A percentile compares a stretch with the other conserved stretches of the same genome.
These are phyloP conservation scores for Rhynchosporium graminicola DNA, from an alignment of 2,329 filamentous ascomycete genomes.

Conservation along the genomic window DNA sequence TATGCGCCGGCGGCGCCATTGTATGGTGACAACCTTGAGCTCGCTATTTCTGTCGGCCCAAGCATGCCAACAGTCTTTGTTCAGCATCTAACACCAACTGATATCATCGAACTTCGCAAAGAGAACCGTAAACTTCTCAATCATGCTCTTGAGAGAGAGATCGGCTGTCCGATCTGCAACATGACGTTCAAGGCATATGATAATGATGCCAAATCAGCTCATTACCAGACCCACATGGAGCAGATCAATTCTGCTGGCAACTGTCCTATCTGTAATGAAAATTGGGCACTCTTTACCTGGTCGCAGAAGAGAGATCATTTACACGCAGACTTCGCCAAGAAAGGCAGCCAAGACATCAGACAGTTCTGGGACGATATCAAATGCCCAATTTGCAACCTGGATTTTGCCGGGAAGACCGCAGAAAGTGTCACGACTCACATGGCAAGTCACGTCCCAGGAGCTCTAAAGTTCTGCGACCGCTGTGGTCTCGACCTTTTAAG, in stretches of 20 bases:
- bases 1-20: slow-evolving; percentile 29
- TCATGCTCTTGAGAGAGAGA: slow-evolving; percentile 28
- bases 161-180: slow-evolving; percentile 30
- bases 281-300: slow-evolving; percentile 30
- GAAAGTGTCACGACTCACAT: slow-evolving; percentile 30
- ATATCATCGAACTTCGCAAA: slow-evolving; percentile 26
- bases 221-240: slow-evolving; percentile 28
- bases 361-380: slow-evolving; percentile 27
- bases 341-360: slow-evolving; percentile 18
- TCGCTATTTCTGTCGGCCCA: slow-evolving; percentile 22
- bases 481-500: slow-evolving; percentile 24
- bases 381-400: slow-evolving; percentile 34
- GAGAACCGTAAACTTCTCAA: slow-evolving; percentile 34
- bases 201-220: slow-evolving; percentile 22
- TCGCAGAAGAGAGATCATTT: slow-evolving; percentile 32
- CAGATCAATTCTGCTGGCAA: slow-evolving; percentile 27
- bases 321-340: slow-evolving; percentile 18
- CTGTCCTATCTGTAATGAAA: slow-evolving; percentile 34
- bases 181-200: slow-evolving; percentile 25
- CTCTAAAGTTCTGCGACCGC: slow-evolving; percentile 33
- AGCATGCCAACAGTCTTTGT: slow-evolving; percentile 31
- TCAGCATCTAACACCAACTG: slow-evolving; percentile 33
- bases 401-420: slow-evolving; percentile 21
- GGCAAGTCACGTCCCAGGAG: slow-evolving; percentile 30
- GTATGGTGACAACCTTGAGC: slow-evolving; percentile 29